phyloP scores from a whole-genome alignment of 345 rosid species.

The Camelina neglecta region DNA sequence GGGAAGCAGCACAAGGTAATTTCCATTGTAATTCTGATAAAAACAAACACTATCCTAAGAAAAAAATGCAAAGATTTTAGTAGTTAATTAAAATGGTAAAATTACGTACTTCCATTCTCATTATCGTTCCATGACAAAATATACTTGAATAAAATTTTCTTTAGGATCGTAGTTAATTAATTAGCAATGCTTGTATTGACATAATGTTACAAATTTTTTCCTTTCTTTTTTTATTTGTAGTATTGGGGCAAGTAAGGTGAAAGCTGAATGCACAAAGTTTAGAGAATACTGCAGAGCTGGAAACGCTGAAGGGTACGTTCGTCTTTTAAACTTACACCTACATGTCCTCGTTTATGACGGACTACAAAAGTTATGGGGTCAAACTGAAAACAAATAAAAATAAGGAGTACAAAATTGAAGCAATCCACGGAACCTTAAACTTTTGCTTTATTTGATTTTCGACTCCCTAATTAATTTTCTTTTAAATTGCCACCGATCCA shows the following conservation, averaged over 20 bases:
- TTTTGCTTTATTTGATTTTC: neutral
- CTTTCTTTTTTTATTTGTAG: conserved; percentile 43
- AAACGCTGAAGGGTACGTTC: conserved; percentile 83
- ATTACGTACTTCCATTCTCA: neutral
- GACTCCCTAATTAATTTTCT: neutral
- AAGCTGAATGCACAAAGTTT: conserved; percentile 80
- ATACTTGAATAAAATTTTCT: neutral
- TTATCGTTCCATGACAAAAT: conserved; percentile 1
- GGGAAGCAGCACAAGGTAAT: conserved; percentile 91
- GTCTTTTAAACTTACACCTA: conserved; percentile 12
- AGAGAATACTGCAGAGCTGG: conserved; percentile 82
- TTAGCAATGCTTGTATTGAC: neutral
- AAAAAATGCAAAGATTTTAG: neutral
- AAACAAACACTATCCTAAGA: neutral
- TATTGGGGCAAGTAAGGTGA: conserved; percentile 97
- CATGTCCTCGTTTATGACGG: neutral
- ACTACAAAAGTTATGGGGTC: conserved; percentile 6
- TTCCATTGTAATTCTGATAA: neutral
- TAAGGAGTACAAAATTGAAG: neutral
- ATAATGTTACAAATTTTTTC: neutral
- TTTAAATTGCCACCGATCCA: no score
- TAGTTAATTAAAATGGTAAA: neutral
- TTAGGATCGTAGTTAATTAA: neutral
- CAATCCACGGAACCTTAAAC: neutral
- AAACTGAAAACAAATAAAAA: neutral